A percentile compares a stretch with the other conserved stretches of the same genome.
phyloP scores from a whole-genome alignment of 352 stramenopile species.

The Phytopythium helicoides region DNA sequence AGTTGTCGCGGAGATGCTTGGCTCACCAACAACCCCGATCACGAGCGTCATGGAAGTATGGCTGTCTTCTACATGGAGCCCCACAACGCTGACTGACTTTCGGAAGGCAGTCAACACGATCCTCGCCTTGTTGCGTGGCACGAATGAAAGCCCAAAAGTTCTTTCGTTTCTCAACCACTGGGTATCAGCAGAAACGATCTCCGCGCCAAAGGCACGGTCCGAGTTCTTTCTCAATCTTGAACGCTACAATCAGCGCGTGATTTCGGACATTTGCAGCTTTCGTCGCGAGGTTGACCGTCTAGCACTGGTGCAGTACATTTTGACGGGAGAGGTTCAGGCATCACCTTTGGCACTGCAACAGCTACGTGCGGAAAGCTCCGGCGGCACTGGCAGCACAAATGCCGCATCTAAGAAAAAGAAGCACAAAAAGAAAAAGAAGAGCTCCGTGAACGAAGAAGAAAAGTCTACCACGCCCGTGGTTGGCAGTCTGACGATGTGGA shows the following conservation, averaged over 20 bases:
- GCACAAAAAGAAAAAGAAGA: slow-evolving; percentile 1
- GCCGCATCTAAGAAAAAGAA: slow-evolving; percentile 1
- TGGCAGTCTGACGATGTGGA: slow-evolving; percentile 25
- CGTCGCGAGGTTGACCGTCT: slow-evolving; percentile 16
- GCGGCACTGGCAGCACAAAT: background rate
- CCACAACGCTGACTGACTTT: slow-evolving; percentile 15
- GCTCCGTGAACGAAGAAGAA: background rate
- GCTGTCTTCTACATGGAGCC: slow-evolving; percentile 23
- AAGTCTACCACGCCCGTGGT: background rate
- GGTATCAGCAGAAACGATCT: slow-evolving; percentile 12
- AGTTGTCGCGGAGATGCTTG: slow-evolving; percentile 22
- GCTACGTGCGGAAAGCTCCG: slow-evolving; percentile 4
- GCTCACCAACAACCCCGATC: slow-evolving; percentile 8
- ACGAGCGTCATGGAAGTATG: slow-evolving; percentile 24
- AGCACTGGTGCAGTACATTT: slow-evolving; percentile 20
- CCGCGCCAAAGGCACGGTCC: slow-evolving; percentile 12
- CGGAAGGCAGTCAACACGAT: slow-evolving; percentile 8
- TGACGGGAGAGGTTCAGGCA: slow-evolving; percentile 18
- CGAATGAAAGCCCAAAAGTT: slow-evolving; percentile 15
- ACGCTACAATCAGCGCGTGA: slow-evolving; percentile 4
- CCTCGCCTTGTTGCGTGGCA: slow-evolving; percentile 2
- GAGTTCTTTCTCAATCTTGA: slow-evolving; percentile 14
- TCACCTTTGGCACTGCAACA: background rate
- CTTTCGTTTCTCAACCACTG: slow-evolving; percentile 20
- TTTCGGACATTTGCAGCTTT: slow-evolving; percentile 10